Percentiles rank a stretch among this genome's conserved stretches.
These are phyloP conservation scores for Teunomyces aglyptinius DNA, from an alignment of 805 yeast genomes.

Conservation along the genomic window DNA sequence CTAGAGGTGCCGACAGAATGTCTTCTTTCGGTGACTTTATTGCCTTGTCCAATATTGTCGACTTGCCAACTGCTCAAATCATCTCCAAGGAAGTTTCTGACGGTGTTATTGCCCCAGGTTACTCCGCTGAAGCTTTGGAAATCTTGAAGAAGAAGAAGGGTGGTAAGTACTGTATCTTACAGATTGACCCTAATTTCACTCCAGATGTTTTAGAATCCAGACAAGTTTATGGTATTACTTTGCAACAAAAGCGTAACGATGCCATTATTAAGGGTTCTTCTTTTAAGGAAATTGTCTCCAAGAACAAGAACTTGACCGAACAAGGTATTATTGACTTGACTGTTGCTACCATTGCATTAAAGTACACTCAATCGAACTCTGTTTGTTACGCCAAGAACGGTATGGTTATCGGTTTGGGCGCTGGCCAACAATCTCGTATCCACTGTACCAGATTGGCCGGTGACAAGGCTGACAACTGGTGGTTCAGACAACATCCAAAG, in stretches of 20 bases:
- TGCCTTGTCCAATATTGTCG: conserved; percentile 95
- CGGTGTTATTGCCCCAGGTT: conserved; percentile 99
- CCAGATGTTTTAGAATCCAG: conserved; percentile 84
- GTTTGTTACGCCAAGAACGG: conserved; percentile 98
- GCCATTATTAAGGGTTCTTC: conserved; percentile 89
- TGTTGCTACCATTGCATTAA: conserved; percentile 95
- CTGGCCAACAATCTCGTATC: conserved; percentile 99
- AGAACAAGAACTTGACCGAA: conserved; percentile 82
- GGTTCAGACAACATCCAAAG: conserved; percentile 98
- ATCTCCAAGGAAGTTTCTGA: conserved; percentile 97
- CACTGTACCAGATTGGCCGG: conserved; percentile 99
- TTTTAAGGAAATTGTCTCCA: conserved; percentile 87
- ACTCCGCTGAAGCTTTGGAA: conserved; percentile 85
- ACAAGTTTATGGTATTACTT: conserved; percentile 92
- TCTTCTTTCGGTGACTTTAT: conserved; percentile 98
- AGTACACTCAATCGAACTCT: conserved; percentile 97
- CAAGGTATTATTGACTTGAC: conserved; percentile 92
- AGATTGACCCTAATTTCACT: conserved; percentile 90
- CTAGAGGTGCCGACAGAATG: conserved; percentile 99
- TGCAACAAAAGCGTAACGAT: conserved; percentile 97
- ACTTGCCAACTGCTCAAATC: conserved; percentile 92
- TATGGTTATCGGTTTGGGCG: conserved; percentile 98
- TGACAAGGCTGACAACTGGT: conserved; percentile 99
- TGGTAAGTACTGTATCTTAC: conserved; percentile 95
- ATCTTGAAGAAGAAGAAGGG: conserved; percentile 89